A percentile compares a stretch with the other conserved stretches of the same genome.
Conservation (phyloP, 345 rosid species). For the Aquilaria yunnanensis region DNA sequence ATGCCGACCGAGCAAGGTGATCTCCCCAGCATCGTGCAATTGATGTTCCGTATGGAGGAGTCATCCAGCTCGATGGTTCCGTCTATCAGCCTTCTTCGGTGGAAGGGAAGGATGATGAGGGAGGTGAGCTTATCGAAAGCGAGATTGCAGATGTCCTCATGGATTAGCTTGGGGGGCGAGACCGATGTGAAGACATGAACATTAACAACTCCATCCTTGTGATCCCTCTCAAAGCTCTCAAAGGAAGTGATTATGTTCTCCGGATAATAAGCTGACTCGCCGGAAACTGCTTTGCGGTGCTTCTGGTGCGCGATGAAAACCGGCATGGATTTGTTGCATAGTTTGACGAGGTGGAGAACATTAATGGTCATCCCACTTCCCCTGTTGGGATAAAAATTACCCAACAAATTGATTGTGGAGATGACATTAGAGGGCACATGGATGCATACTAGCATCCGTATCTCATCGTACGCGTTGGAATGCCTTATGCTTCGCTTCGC, state of each 20-base stretch:
- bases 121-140: constrained; percentile 18
- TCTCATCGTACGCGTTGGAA: constrained; percentile 3
- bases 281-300: background rate
- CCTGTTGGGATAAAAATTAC: constrained; percentile 2
- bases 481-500: constrained; percentile 14
- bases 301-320: constrained; percentile 25
- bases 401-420: constrained; percentile 23
- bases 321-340: constrained; percentile 18
- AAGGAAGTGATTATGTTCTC: constrained; percentile 14
- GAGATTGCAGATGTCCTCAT: constrained; percentile 28
- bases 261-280: constrained; percentile 15
- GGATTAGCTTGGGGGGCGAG: constrained; percentile 16
- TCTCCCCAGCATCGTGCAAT: constrained; percentile 14
- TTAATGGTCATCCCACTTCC: constrained; percentile 16
- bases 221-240: constrained; percentile 15
- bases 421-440: constrained; percentile 21
- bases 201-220: background rate
- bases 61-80: constrained; percentile 17
- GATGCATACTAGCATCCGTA: constrained; percentile 23
- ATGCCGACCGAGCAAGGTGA: constrained; percentile 35
- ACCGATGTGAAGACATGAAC: constrained; percentile 23
- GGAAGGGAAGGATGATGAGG: constrained; percentile 30
- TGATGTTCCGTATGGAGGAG: constrained; percentile 4
- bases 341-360: constrained; percentile 26
- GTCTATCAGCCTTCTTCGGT: constrained; percentile 22